phyloP scores from a whole-genome alignment of 257 asterid genomes.

The Solanum chiquidenum region DNA sequence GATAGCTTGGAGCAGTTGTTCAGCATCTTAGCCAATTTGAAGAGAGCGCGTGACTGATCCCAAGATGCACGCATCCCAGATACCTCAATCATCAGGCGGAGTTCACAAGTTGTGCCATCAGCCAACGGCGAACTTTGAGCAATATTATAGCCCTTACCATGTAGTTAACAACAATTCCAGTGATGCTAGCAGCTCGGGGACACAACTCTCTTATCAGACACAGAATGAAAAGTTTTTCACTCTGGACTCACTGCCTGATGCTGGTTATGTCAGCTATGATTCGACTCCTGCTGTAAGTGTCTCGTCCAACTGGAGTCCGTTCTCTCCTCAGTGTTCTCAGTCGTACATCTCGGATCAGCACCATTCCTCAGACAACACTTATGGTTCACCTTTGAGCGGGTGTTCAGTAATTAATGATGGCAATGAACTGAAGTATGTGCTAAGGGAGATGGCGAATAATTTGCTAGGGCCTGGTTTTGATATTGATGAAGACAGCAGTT shows the following conservation, averaged over 20 bases:
- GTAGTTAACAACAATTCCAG: slow-evolving; percentile 37
- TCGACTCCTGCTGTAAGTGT: slow-evolving; percentile 58
- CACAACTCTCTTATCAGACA: slow-evolving; percentile 40
- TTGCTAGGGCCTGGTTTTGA: slow-evolving; percentile 70
- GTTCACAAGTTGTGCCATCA: slow-evolving; percentile 35
- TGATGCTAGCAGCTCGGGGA: slow-evolving; percentile 36
- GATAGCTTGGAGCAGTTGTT: not conserved
- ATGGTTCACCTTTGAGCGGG: slow-evolving; percentile 89
- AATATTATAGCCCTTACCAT: slow-evolving; percentile 33
- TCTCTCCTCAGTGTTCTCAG: slow-evolving; percentile 74
- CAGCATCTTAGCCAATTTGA: not conserved
- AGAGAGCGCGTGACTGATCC: not conserved
- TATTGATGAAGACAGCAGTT: slow-evolving; percentile 46
- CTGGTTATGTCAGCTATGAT: slow-evolving; percentile 24
- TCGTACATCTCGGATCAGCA: slow-evolving; percentile 53
- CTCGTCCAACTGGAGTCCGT: slow-evolving; percentile 58
- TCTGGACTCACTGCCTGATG: slow-evolving; percentile 69
- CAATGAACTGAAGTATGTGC: slow-evolving; percentile 46
- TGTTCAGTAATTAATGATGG: slow-evolving; percentile 64
- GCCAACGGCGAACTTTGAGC: slow-evolving; percentile 35
- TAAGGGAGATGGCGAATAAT: slow-evolving; percentile 54
- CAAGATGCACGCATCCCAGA: slow-evolving; percentile 62
- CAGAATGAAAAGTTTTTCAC: slow-evolving; percentile 56
- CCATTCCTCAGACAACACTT: slow-evolving; percentile 44
- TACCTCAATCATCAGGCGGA: slow-evolving; percentile 34